Evolutionary conservation across 345 rosid genomes (phyloP).

Genomic region (Ceriops tagal): DNA sequence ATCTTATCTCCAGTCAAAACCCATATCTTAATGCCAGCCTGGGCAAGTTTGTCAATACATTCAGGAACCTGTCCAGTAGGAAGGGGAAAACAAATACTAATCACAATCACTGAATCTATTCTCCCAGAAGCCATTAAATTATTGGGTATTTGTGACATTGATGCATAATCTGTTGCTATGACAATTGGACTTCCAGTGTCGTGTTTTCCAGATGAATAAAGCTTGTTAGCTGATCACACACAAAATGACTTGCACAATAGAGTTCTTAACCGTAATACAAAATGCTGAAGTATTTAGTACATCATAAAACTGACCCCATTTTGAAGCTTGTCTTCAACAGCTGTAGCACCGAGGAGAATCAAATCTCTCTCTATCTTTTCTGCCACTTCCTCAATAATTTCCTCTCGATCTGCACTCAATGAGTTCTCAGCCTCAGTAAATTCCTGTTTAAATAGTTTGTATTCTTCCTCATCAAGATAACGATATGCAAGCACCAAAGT

Average conservation of each 20-base stretch:
- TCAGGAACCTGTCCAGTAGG: constrained; percentile 72
- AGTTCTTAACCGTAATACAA: not conserved
- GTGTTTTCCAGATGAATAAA: not conserved
- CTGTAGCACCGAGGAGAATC: constrained; percentile 90
- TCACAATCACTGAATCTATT: not conserved
- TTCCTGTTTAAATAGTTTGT: constrained; percentile 52
- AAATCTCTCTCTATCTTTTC: constrained; percentile 66
- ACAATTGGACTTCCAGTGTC: not conserved
- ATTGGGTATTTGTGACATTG: no score
- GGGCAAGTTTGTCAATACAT: constrained; percentile 95
- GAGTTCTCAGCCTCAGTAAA: constrained; percentile 67
- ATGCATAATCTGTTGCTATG: not conserved
- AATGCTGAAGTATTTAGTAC: not conserved
- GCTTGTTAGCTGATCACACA: not conserved
- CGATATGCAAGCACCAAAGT: constrained; percentile 93
- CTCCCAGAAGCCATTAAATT: not conserved
- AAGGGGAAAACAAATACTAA: constrained; percentile 1
- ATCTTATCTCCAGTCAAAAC: constrained; percentile 96
- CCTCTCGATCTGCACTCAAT: constrained; percentile 63
- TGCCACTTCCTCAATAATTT: constrained; percentile 61
- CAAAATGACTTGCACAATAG: not conserved
- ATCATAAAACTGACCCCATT: constrained; percentile 61
- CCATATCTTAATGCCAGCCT: constrained; percentile 96
- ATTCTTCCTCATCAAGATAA: constrained; percentile 71
- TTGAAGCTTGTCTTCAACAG: constrained; percentile 96